Base-by-base conservation (phyloP, 495 filamentous ascomycete genomes). In the Lichina pygmaea region DNA sequence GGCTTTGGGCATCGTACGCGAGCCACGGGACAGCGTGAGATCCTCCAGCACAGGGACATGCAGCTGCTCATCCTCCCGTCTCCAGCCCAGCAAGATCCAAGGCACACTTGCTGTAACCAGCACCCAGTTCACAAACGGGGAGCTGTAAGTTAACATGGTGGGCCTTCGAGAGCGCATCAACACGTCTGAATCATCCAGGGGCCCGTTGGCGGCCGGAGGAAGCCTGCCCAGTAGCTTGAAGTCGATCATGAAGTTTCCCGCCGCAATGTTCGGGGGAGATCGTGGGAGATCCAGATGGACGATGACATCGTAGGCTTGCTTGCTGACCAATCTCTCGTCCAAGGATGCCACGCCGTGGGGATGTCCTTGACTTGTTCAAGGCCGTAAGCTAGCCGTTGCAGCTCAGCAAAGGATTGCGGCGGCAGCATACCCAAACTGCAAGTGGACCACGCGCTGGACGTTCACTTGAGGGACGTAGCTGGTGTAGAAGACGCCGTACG, bases 221-320 rank as follows among this genome's bases (percentile, higher is more conserved):
- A 33, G 40, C 37, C 58, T 56, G 2, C 66, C 61, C 34, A 73
- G 61, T 10, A 86, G 64, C 12, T 70, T 62, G n/a, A 94, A 62
- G 44, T 82, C 74, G 11, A 93, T 62, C 86, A 95, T 95, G 66
- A 95, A 95, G 60, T 94, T 94, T 16, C 86, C 89, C 31, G 56
- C 59, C 7, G 57, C 61, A 15, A 72, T 54, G 54, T 82, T 83
- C 2, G 55, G 38, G 0, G 66, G 71, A 6, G 71, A 73, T 12
- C 68, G 63, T 5, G 78, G 78, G 5, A 84, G 51, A 0, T 57
- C 60, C 9, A 84, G 63, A 30, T 66, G 58, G 4, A 81, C 57
- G 7, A 58, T 56, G 39, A 83, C 62, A 54, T 79, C 71, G 62
- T 84, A 84, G 8, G 63, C 52, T 52, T 80, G 75, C 31, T 60